Conservation (phyloP, 495 filamentous ascomycete genomes). For the Hypoxylon perforatum region DNA sequence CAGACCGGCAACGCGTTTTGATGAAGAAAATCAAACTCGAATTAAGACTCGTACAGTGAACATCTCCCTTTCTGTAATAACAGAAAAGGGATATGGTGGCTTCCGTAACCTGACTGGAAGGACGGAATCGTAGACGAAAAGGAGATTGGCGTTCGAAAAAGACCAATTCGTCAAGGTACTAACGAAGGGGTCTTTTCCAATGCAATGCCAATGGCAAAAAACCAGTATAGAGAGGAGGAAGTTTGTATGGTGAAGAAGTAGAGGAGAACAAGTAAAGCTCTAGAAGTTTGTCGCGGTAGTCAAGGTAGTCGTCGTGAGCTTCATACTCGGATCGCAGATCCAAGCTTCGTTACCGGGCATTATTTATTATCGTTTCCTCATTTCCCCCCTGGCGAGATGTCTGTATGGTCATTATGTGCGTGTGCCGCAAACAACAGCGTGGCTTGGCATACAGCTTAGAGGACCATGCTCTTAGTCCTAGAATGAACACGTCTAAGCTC, state of each 20-base stretch:
- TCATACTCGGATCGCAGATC: constrained; percentile 28
- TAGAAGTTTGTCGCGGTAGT: not conserved
- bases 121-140: not conserved
- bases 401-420: too few species aligned
- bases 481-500: constrained; percentile 58
- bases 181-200: not conserved
- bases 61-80: not conserved
- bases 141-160: not conserved
- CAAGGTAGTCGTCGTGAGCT: constrained; percentile 21
- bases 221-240: not conserved
- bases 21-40: not conserved
- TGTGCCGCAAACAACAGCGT: constrained; percentile 17
- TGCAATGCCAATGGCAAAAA: not conserved
- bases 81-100: not conserved
- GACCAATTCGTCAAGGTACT: constrained; percentile 3
- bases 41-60: constrained; percentile 16
- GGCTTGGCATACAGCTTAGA: constrained; percentile 45
- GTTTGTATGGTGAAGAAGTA: not conserved
- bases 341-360: constrained; percentile 32
- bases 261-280: not conserved
- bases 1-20: not conserved
- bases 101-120: constrained; percentile 10
- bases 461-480: constrained; percentile 65
- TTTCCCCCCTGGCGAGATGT: constrained; percentile 22
- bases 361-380: constrained; percentile 36